A percentile compares a stretch with the other conserved stretches of the same genome.
Conservation (phyloP, 257 asterid genomes). For the Jacaranda copaia region DNA sequence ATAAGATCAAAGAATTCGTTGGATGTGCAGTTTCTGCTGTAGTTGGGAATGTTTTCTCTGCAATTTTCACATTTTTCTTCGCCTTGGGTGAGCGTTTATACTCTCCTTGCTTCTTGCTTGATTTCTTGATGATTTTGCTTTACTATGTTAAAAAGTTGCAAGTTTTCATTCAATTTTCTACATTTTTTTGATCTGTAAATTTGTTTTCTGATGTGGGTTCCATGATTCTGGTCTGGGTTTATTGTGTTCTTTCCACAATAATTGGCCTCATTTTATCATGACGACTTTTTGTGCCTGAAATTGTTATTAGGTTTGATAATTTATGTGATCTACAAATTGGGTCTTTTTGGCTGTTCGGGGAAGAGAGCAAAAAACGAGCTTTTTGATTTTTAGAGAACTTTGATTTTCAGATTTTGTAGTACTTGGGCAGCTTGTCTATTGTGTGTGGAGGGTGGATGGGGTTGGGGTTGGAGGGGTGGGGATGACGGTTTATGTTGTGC, state of each 20-base stretch:
- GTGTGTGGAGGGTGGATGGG: not conserved
- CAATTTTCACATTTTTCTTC: slow-evolving; percentile 88
- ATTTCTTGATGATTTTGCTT: slow-evolving; percentile 13
- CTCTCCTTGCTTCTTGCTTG: not conserved
- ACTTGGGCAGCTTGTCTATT: not conserved
- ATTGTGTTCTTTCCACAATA: slow-evolving; percentile 6
- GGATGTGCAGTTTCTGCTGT: slow-evolving; percentile 74
- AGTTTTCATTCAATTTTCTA: not conserved
- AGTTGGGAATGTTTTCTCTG: slow-evolving; percentile 85
- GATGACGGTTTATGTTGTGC: slow-evolving; percentile 7
- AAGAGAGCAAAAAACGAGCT: not conserved
- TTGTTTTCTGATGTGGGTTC: slow-evolving; percentile 35
- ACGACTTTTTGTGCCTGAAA: slow-evolving; percentile 9
- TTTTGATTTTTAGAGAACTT: not conserved
- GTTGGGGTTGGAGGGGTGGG: too few relatives aligned
- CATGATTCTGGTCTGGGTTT: slow-evolving; percentile 40
- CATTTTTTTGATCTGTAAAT: slow-evolving; percentile 33
- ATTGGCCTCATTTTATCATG: slow-evolving; percentile 17
- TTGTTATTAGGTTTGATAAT: slow-evolving; percentile 22
- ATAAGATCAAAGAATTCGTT: slow-evolving; percentile 69
- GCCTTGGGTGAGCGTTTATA: slow-evolving; percentile 67
- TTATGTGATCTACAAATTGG: slow-evolving; percentile 23
- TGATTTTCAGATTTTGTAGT: not conserved
- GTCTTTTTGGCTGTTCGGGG: slow-evolving; percentile 16
- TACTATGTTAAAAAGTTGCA: not conserved